phyloP scores from a whole-genome alignment of 805 yeast genomes.

The Metschnikowia gruessii region DNA sequence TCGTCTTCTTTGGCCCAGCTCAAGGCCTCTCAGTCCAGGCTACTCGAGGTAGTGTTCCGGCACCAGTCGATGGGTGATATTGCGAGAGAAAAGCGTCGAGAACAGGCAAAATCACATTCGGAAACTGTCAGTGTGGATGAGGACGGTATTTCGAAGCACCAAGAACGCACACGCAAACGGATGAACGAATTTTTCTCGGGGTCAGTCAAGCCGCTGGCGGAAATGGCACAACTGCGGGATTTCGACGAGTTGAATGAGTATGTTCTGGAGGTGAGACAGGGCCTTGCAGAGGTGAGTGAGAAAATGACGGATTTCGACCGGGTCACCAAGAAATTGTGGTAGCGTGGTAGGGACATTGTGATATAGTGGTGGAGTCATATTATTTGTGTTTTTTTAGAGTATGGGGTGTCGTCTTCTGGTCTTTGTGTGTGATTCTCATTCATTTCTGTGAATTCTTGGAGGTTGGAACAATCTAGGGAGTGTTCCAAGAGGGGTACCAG shows the following conservation, averaged over 20 bases:
- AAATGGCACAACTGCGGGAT: conserved; percentile 32
- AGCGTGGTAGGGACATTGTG: no score
- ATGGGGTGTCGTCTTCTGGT: no score
- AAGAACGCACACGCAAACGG: conserved; percentile 13
- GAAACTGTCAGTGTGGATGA: conserved; percentile 7
- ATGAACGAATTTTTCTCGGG: conserved; percentile 20
- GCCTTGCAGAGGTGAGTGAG: conserved; percentile 52
- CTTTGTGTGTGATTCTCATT: no score
- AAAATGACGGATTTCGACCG: conserved; percentile 48
- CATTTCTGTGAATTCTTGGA: no score
- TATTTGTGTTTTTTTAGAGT: no score
- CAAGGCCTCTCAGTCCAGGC: conserved; percentile 50
- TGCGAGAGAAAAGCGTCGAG: conserved; percentile 17
- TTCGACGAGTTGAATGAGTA: conserved; percentile 51
- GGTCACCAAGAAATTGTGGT: conserved; percentile 44
- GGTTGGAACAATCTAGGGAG: no score
- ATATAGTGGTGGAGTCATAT: no score
- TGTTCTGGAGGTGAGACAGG: conserved; percentile 47
- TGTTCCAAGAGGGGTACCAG: no score
- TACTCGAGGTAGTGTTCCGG: conserved; percentile 33
- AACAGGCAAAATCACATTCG: conserved; percentile 11
- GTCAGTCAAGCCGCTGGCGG: conserved; percentile 14
- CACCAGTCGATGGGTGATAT: conserved; percentile 23
- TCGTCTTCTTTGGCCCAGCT: conserved; percentile 49
- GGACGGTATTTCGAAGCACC: conserved; percentile 11